Conservation (phyloP, 2,329 filamentous ascomycete species). For the Pyricularia grisea region DNA sequence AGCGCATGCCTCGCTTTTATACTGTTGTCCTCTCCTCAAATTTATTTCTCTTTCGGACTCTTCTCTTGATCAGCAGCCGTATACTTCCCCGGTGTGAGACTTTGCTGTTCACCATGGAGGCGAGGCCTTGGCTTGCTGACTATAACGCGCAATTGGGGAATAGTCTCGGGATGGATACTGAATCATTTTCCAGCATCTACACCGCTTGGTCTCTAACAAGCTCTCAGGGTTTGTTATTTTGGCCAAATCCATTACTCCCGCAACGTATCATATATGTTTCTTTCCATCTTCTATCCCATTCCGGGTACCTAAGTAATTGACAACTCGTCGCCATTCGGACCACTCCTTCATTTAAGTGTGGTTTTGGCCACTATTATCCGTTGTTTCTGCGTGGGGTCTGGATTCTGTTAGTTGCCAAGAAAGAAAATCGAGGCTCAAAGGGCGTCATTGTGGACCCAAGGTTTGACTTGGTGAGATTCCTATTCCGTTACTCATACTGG, state of each 20-base stretch:
- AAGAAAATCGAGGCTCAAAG: background rate
- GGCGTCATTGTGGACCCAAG: background rate
- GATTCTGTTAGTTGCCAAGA: background rate
- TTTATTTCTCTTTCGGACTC: background rate
- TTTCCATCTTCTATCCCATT: background rate
- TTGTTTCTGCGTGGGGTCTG: background rate
- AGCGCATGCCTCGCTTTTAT: background rate
- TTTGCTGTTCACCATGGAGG: too few species aligned
- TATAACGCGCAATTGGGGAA: background rate
- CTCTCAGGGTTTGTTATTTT: background rate
- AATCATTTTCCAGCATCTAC: background rate
- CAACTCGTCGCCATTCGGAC: background rate
- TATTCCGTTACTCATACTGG: background rate
- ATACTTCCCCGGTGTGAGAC: background rate
- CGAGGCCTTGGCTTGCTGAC: background rate
- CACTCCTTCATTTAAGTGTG: background rate
- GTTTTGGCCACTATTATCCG: background rate
- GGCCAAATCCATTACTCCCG: background rate
- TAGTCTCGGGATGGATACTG: background rate
- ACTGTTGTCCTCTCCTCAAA: background rate
- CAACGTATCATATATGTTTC: background rate
- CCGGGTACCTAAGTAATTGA: background rate
- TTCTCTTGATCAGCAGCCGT: background rate
- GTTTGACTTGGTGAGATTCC: background rate
- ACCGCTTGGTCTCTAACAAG: background rate